These are phyloP conservation scores for Diplodia intermedia DNA, from an alignment of 2,329 filamentous ascomycete genomes.

Conservation along the genomic window DNA sequence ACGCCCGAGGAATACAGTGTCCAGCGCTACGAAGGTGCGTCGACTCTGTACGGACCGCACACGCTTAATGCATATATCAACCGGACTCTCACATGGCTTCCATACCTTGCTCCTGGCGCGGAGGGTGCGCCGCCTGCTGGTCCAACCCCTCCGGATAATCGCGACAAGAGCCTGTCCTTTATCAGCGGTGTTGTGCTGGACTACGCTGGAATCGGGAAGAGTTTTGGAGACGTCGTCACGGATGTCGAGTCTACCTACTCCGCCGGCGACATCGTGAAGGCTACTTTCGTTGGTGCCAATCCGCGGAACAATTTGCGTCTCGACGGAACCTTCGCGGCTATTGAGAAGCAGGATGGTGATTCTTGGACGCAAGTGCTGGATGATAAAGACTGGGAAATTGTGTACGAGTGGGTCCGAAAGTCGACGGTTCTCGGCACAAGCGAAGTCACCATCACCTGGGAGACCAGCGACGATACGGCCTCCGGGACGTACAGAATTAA, in stretches of 20 bases:
- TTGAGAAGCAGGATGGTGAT: slow-evolving; percentile 67
- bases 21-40: slow-evolving; percentile 94
- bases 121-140: slow-evolving; percentile 55
- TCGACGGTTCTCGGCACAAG: slow-evolving; percentile 75
- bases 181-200: slow-evolving; percentile 82
- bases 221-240: slow-evolving; percentile 71
- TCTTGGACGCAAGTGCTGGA: slow-evolving; percentile 72
- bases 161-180: slow-evolving; percentile 76
- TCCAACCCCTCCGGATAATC: slow-evolving; percentile 77
- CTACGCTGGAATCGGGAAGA: slow-evolving; percentile 66
- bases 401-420: slow-evolving; percentile 80
- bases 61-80: slow-evolving; percentile 89
- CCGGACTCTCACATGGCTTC: slow-evolving; percentile 75
- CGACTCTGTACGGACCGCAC: slow-evolving; percentile 83
- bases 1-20: slow-evolving; percentile 82
- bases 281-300: slow-evolving; percentile 83
- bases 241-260: slow-evolving; percentile 63
- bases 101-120: slow-evolving; percentile 62
- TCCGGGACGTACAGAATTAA: slow-evolving; percentile 76
- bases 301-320: slow-evolving; percentile 85
- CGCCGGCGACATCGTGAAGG: slow-evolving; percentile 67
- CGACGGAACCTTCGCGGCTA: slow-evolving; percentile 76
- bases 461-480: slow-evolving; percentile 61
- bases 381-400: slow-evolving; percentile 83
- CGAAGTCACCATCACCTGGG: slow-evolving; percentile 81